Evolutionary conservation across 2,329 filamentous ascomycete genomes (phyloP).

Genomic region (Corinectria fuckeliana): DNA sequence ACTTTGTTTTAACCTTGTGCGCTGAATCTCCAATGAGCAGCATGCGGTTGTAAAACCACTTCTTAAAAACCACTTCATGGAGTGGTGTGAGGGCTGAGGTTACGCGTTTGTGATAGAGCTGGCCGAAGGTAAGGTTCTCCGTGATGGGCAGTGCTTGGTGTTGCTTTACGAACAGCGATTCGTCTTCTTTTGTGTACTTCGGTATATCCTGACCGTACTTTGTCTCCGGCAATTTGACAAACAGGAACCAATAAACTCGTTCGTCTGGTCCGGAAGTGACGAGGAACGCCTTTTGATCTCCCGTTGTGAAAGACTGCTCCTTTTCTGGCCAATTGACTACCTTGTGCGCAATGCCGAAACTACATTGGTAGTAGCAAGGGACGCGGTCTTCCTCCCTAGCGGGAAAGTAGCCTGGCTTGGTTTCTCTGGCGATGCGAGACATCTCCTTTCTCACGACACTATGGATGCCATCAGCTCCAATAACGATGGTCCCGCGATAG

Average conservation of each 20-base stretch:
- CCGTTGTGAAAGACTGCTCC: constrained; percentile 10
- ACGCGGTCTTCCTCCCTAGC: constrained; percentile 27
- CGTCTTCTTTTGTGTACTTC: not conserved
- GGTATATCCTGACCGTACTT: constrained; percentile 4
- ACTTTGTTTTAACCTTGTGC: constrained; percentile 43
- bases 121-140: constrained; percentile 3
- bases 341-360: constrained; percentile 47
- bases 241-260: constrained; percentile 35
- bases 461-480: constrained; percentile 50
- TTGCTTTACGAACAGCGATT: not conserved
- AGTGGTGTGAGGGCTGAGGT: constrained; percentile 41
- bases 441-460: constrained; percentile 44
- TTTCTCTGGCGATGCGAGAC: constrained; percentile 28
- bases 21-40: constrained; percentile 50
- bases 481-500: constrained; percentile 41
- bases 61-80: constrained; percentile 44
- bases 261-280: constrained; percentile 40
- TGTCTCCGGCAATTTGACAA: constrained; percentile 1
- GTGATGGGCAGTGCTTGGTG: not conserved
- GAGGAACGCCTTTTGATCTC: constrained; percentile 28
- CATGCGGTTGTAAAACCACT: constrained; percentile 48
- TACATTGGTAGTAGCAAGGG: constrained; percentile 41
- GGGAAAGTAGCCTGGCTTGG: constrained; percentile 35
- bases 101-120: constrained; percentile 7
- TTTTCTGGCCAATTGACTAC: constrained; percentile 29